phyloP scores from a whole-genome alignment of 768 basidiomycete species.

The Coprinopsis sp. region DNA sequence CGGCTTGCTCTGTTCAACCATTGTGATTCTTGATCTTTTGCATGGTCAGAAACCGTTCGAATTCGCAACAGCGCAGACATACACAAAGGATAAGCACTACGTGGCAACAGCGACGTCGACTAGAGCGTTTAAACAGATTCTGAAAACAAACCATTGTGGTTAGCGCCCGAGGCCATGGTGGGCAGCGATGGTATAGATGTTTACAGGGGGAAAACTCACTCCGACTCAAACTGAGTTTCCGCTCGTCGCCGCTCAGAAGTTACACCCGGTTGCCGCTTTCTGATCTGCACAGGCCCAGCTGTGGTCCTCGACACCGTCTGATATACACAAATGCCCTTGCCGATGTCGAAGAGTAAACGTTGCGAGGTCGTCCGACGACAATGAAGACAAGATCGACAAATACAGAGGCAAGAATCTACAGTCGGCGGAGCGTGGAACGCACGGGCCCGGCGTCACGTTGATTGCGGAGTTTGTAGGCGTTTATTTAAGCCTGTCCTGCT shows the following conservation, averaged over 20 bases:
- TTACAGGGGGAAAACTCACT: slow-evolving; percentile 35
- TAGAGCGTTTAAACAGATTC: neutral
- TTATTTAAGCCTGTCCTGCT: too few relatives aligned
- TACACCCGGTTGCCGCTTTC: too few relatives aligned
- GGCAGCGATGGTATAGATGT: neutral
- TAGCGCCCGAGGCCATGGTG: neutral
- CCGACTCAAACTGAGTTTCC: slow-evolving; percentile 40
- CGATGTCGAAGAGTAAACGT: neutral
- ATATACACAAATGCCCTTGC: neutral
- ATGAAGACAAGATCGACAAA: neutral
- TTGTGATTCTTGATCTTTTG: slow-evolving; percentile 11
- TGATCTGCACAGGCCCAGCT: too few relatives aligned
- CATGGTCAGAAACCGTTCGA: neutral
- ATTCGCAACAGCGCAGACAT: neutral
- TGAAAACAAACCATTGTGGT: neutral
- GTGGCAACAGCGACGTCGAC: neutral
- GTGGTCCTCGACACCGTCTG: too few relatives aligned
- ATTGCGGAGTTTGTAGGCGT: too few relatives aligned
- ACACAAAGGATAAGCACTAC: neutral
- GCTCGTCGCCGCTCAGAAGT: slow-evolving; percentile 40
- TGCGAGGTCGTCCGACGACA: neutral
- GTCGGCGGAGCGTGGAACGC: slow-evolving; percentile 2
- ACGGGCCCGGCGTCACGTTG: too few relatives aligned
- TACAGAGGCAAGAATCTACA: neutral
- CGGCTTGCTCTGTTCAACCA: slow-evolving; percentile 32